These are phyloP conservation scores for Torulaspora indica DNA, from an alignment of 805 yeast species.

Conservation along the genomic window DNA sequence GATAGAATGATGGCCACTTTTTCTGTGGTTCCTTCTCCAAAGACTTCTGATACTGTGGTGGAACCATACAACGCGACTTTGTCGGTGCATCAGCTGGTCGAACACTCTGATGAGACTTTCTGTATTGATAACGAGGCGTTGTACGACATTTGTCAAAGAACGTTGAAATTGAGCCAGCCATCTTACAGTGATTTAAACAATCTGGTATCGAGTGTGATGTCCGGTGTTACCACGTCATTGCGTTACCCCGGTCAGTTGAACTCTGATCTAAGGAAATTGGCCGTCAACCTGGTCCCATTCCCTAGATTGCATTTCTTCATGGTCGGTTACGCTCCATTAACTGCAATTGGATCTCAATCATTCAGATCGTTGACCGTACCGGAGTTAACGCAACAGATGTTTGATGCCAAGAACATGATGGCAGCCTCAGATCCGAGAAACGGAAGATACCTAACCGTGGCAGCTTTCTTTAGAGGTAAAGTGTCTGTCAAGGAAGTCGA, in stretches of 20 bases:
- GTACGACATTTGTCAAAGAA: constrained; percentile 81
- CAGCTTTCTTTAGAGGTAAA: constrained; percentile 91
- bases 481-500: constrained; percentile 91
- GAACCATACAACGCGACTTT: constrained; percentile 93
- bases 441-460: constrained; percentile 88
- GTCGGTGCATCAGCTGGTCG: constrained; percentile 86
- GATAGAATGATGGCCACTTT: constrained; percentile 96
- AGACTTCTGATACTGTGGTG: constrained; percentile 87
- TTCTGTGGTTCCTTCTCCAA: constrained; percentile 88
- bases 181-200: constrained; percentile 72
- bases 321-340: constrained; percentile 92
- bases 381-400: constrained; percentile 90
- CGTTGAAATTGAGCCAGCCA: constrained; percentile 77
- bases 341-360: constrained; percentile 72
- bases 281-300: constrained; percentile 92
- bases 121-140: constrained; percentile 93
- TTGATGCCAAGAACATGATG: constrained; percentile 91
- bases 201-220: constrained; percentile 86
- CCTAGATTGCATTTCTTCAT: constrained; percentile 93
- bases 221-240: constrained; percentile 89
- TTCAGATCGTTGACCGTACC: constrained; percentile 84
- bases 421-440: constrained; percentile 89
- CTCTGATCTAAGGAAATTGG: constrained; percentile 86
- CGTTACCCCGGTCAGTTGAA: constrained; percentile 95
- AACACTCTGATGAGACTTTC: constrained; percentile 87